Percentiles rank a stretch among this genome's conserved stretches.
Conservation (phyloP, 208 protist genomes). For the Leishmania gerbilli region DNA sequence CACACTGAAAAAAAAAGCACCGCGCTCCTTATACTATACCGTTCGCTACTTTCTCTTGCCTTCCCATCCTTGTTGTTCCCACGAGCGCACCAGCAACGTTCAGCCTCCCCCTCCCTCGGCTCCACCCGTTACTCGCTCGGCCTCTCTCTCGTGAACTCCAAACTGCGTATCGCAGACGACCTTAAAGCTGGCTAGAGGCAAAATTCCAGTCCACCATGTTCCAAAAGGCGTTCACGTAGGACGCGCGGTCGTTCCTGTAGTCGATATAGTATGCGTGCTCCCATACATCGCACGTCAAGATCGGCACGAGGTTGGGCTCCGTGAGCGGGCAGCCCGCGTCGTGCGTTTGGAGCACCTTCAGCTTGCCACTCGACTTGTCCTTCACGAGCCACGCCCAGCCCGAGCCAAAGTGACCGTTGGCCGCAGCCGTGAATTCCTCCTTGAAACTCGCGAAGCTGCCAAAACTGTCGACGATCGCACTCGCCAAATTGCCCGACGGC, state of each 20-base stretch:
- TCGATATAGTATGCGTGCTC: slow-evolving; percentile 97
- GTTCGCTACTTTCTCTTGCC: neutral
- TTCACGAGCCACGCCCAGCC: slow-evolving; percentile 96
- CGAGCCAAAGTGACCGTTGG: slow-evolving; percentile 92
- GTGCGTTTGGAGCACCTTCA: slow-evolving; percentile 84
- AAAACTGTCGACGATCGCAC: slow-evolving; percentile 82
- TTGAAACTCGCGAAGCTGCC: slow-evolving; percentile 93
- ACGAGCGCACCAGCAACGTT: neutral
- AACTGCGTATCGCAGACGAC: neutral
- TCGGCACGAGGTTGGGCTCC: slow-evolving; percentile 63
- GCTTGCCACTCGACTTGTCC: slow-evolving; percentile 76
- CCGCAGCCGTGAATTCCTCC: slow-evolving; percentile 89
- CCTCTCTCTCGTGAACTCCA: neutral
- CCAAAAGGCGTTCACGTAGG: slow-evolving; percentile 93
- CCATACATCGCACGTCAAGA: slow-evolving; percentile 94
- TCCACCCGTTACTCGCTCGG: neutral
- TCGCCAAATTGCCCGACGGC: slow-evolving; percentile 60
- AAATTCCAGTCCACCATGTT: slow-evolving; percentile 95
- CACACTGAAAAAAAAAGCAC: too few relatives aligned
- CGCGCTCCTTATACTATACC: neutral
- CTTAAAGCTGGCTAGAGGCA: slow-evolving; percentile 78
- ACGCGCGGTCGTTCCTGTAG: slow-evolving; percentile 92
- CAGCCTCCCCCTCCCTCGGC: neutral
- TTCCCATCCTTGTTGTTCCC: neutral
- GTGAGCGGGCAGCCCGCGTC: slow-evolving; percentile 83